phyloP scores from a whole-genome alignment of 2,329 filamentous ascomycete genomes.

The Orbilia blumenaviensis region DNA sequence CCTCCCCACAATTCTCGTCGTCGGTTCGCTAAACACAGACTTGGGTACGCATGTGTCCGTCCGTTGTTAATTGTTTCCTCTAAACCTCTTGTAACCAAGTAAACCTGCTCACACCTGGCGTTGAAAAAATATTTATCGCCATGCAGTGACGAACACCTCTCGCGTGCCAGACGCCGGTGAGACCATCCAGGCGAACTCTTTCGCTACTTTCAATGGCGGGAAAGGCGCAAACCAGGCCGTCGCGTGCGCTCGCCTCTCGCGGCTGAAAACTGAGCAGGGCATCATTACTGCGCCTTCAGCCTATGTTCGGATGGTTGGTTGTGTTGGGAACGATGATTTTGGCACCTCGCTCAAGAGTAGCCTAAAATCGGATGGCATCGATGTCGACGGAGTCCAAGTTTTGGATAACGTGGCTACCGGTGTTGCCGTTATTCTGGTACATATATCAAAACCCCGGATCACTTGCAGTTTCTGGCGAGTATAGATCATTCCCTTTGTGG shows the following conservation, averaged over 20 bases:
- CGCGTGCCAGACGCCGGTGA: constrained; percentile 86
- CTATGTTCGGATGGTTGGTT: constrained; percentile 75
- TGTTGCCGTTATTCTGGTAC: constrained; percentile 74
- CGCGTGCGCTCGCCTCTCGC: constrained; percentile 82
- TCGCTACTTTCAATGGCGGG: constrained; percentile 83
- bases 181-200: constrained; percentile 81
- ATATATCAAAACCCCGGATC: not conserved
- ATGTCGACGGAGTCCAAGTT: constrained; percentile 67
- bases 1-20: constrained; percentile 72
- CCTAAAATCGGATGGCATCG: constrained; percentile 71
- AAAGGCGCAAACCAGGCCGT: constrained; percentile 98
- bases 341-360: constrained; percentile 69
- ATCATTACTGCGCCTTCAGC: constrained; percentile 52
- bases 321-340: constrained; percentile 76
- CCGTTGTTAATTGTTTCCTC: not conserved
- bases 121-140: not conserved
- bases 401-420: constrained; percentile 69
- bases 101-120: not conserved
- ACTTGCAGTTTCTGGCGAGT: not conserved
- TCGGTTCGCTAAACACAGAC: constrained; percentile 95
- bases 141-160: constrained; percentile 77
- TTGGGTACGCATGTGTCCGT: constrained; percentile 62
- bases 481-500: not conserved
- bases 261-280: constrained; percentile 59
- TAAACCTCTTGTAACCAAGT: too few relatives aligned